Percentiles rank a stretch among this genome's conserved stretches.
Conservation (phyloP, 768 basidiomycete genomes). For the Astraeus odoratus region DNA sequence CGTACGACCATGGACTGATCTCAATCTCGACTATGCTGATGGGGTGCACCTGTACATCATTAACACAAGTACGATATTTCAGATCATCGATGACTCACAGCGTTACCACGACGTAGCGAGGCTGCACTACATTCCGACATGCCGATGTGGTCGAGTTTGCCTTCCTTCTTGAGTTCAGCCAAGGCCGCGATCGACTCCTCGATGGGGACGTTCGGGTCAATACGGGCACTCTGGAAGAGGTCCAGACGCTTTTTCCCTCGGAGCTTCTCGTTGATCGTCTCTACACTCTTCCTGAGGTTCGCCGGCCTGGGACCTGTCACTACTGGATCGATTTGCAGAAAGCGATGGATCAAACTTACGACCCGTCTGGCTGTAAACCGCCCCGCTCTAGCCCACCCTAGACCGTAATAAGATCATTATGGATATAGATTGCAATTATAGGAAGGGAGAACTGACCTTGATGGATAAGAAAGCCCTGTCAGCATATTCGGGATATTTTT, state of each 20-base stretch:
- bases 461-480: slow-evolving; percentile 32
- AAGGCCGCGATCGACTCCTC: slow-evolving; percentile 41
- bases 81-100: slow-evolving; percentile 15
- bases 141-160: slow-evolving; percentile 42
- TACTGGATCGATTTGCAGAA: slow-evolving; percentile 18
- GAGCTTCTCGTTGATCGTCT: slow-evolving; percentile 36
- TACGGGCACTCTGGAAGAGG: slow-evolving; percentile 48
- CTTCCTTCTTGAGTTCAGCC: slow-evolving; percentile 29
- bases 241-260: slow-evolving; percentile 51
- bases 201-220: slow-evolving; percentile 36
- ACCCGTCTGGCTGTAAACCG: slow-evolving; percentile 15
- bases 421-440: not conserved
- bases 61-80: not conserved
- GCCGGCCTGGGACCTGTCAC: slow-evolving; percentile 24
- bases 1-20: slow-evolving; percentile 54
- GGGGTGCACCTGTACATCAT: slow-evolving; percentile 37
- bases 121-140: slow-evolving; percentile 43
- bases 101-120: slow-evolving; percentile 35
- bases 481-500: slow-evolving; percentile 30
- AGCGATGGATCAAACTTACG: slow-evolving; percentile 16
- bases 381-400: slow-evolving; percentile 17
- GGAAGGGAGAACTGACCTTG: slow-evolving; percentile 17
- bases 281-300: slow-evolving; percentile 44
- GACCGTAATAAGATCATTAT: not conserved
- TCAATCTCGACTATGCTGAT: slow-evolving; percentile 63